These are phyloP conservation scores for Physaria fendleri DNA, from an alignment of 345 rosid genomes.

Conservation along the genomic window DNA sequence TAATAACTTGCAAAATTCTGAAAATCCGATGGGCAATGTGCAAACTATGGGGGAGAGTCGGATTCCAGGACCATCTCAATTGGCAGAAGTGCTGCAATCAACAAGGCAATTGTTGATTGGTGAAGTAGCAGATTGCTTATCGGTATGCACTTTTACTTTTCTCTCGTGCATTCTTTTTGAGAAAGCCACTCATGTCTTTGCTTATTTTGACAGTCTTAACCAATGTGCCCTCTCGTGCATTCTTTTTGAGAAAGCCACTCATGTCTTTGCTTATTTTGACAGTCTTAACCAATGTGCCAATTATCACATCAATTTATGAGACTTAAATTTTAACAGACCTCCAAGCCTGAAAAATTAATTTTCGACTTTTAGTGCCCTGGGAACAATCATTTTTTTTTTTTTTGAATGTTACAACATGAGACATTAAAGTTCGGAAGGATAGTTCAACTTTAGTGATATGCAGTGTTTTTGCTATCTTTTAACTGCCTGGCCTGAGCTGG, in stretches of 20 bases:
- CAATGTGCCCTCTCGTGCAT: background rate
- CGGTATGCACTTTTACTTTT: constrained; percentile 29
- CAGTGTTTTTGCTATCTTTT: background rate
- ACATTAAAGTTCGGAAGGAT: background rate
- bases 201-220: constrained; percentile 1
- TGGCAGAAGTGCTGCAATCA: constrained; percentile 47
- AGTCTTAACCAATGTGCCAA: background rate
- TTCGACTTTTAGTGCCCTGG: background rate
- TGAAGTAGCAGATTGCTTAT: constrained; percentile 48
- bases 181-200: background rate
- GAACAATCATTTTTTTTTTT: background rate
- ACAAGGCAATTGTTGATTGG: constrained; percentile 43
- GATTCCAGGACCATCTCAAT: constrained; percentile 44
- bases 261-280: background rate
- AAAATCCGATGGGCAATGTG: constrained; percentile 19
- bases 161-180: background rate
- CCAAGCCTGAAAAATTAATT: background rate
- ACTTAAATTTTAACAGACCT: background rate
- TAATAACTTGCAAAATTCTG: constrained; percentile 30
- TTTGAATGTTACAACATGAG: background rate
- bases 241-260: background rate
- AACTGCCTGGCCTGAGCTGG: background rate
- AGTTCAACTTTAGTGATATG: background rate
- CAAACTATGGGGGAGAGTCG: constrained; percentile 31
- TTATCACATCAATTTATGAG: background rate